Conservation (phyloP, 768 basidiomycete species). For the Phanerodontia chrysosporium region DNA sequence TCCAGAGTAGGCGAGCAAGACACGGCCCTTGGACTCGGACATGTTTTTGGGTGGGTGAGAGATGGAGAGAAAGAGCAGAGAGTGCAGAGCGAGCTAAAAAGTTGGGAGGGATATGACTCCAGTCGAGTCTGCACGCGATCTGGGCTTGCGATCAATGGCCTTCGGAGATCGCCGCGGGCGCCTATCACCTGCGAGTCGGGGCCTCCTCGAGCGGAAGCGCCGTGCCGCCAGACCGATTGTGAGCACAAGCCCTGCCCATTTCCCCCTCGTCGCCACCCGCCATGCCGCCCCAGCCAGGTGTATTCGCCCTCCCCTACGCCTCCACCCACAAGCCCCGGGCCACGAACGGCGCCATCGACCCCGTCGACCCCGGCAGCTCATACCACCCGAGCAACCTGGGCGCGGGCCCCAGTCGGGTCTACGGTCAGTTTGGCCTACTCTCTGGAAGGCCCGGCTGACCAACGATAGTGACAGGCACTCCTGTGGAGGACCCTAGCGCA, state of each 20-base stretch:
- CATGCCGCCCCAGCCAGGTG: slow-evolving; percentile 69
- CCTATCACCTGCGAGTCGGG: neutral
- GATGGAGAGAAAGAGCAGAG: neutral
- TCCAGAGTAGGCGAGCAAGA: slow-evolving; percentile 96
- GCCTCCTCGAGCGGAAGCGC: neutral
- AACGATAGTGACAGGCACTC: slow-evolving; percentile 9
- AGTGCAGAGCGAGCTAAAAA: neutral
- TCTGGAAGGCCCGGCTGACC: neutral
- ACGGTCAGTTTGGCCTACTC: slow-evolving; percentile 26
- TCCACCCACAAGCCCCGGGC: slow-evolving; percentile 41
- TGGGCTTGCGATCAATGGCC: neutral
- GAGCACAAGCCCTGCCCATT: too few species aligned
- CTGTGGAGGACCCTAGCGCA: slow-evolving; percentile 45
- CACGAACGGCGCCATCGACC: slow-evolving; percentile 24
- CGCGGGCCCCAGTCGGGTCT: slow-evolving; percentile 40
- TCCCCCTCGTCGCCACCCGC: neutral
- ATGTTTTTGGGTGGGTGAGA: slow-evolving; percentile 11
- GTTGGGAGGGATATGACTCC: slow-evolving; percentile 1
- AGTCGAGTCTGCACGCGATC: neutral
- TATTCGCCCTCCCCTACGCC: slow-evolving; percentile 59
- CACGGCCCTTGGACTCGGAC: slow-evolving; percentile 64
- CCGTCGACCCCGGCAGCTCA: slow-evolving; percentile 27
- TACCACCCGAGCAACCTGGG: slow-evolving; percentile 36
- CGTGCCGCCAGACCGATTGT: neutral
- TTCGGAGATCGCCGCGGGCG: neutral